Evolutionary conservation across 2,329 filamentous ascomycete species (phyloP), one percentile per base, ranked within the genome.

Genomic region (Ophidiomyces ophidiicola): DNA sequence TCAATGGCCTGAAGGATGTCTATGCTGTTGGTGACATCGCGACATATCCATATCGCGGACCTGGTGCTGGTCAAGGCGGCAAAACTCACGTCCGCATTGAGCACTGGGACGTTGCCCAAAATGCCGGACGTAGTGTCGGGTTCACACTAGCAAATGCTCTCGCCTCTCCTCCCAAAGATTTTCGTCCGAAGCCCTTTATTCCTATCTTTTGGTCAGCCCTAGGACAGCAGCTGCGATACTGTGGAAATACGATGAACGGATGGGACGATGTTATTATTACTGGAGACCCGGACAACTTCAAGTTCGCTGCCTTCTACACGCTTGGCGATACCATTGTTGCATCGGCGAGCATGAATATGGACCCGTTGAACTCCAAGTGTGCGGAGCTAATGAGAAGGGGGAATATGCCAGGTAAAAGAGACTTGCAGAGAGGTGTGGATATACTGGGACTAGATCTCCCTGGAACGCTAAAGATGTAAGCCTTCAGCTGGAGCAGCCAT

Each of bases 101-200:
- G 68, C 90, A 98, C 59, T 98, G 90, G 90, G 88, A 94, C 61
- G 90, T 98, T 2, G 90, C 90, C 3, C 90, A 96, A 56, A 94
- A 96, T 54, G 71, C 83, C 1, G 90, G 90, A 2, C 82, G 88
- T 30, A 71, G 73, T 17, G 88, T 81, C 1, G 90, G 86, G 1
- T 69, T 70, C 37, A 75, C 82, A 51, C 94, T 98, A 53, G 72
- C 77, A 48, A 69, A 80, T 51, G 72, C 80, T 0, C 45, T 48
- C 17, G 48, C 44, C 11, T 26, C 49, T 5, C 39, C 47, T 1
- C 42, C 51, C 1, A 43, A 54, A 61, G 47, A 47, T 2, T 58
- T 70, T 32, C 69, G 70, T 46, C 68, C 77, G 0, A 77, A 82
- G 50, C 68, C 74, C 2, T 94, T 94, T 61, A 88, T 90, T 42